Conservation (phyloP, 2,329 filamentous ascomycete genomes). For the Didymella lethalis region DNA sequence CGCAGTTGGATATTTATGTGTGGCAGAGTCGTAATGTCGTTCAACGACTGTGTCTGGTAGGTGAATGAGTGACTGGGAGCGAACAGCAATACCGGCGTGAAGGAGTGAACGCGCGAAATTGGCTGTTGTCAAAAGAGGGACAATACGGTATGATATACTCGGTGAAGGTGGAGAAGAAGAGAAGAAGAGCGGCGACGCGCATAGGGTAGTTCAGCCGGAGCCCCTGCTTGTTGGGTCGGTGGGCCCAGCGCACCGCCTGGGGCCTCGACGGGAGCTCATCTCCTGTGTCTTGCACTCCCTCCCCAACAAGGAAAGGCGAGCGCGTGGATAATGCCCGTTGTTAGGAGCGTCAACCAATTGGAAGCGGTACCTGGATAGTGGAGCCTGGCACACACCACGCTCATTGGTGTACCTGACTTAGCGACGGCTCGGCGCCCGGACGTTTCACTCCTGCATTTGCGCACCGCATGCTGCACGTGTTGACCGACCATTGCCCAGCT, state of each 20-base stretch:
- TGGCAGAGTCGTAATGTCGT: slow-evolving; percentile 37
- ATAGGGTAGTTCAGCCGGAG: slow-evolving; percentile 32
- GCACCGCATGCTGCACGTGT: slow-evolving; percentile 30
- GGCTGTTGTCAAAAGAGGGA: slow-evolving; percentile 37
- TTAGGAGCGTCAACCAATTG: slow-evolving; percentile 40
- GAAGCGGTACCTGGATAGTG: slow-evolving; percentile 29
- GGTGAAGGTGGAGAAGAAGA: slow-evolving; percentile 38
- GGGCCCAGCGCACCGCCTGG: slow-evolving; percentile 21
- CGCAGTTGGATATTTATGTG: slow-evolving; percentile 21
- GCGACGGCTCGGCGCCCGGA: slow-evolving; percentile 30
- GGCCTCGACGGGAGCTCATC: slow-evolving; percentile 36
- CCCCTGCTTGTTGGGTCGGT: slow-evolving; percentile 25
- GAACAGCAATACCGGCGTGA: slow-evolving; percentile 44
- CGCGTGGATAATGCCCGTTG: slow-evolving; percentile 31
- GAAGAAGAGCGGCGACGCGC: slow-evolving; percentile 36
- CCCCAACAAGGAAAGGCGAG: slow-evolving; percentile 24
- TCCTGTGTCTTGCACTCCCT: slow-evolving; percentile 26
- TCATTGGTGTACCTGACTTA: slow-evolving; percentile 47
- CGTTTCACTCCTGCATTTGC: slow-evolving; percentile 24
- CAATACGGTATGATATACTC: slow-evolving; percentile 35
- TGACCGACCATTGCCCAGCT: slow-evolving; percentile 27
- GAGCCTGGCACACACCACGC: slow-evolving; percentile 1
- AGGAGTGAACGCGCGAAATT: slow-evolving; percentile 51
- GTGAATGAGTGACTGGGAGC: slow-evolving; percentile 43
- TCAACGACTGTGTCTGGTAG: slow-evolving; percentile 27